These are phyloP conservation scores for Catunica adiposa DNA, from an alignment of 2,329 filamentous ascomycete genomes.

Conservation along the genomic window DNA sequence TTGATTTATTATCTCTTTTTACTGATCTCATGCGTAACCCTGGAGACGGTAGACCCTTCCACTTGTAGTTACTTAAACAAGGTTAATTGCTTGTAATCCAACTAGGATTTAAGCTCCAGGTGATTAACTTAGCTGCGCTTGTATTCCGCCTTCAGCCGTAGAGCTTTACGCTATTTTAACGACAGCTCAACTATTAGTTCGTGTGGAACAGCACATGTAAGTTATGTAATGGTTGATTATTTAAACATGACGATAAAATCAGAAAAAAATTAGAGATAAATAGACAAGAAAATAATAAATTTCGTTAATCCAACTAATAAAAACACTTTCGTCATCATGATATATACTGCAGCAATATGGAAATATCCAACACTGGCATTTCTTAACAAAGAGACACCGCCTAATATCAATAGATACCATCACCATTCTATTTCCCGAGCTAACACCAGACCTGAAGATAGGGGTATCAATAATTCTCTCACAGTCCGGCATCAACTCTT, in stretches of 20 bases:
- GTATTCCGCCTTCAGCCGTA: too few relatives aligned
- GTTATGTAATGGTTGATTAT: neutral
- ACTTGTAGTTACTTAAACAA: too few relatives aligned
- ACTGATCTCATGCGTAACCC: too few relatives aligned
- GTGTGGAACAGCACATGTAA: neutral
- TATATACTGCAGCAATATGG: neutral
- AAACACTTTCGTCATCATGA: neutral
- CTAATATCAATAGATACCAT: too few relatives aligned
- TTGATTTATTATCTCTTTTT: too few relatives aligned
- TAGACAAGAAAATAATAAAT: neutral
- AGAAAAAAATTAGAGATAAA: neutral
- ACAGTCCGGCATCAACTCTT: neutral
- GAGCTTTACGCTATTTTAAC: too few relatives aligned
- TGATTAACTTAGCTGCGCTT: too few relatives aligned
- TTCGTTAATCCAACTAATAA: neutral
- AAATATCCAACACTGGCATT: neutral
- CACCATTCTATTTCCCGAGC: too few relatives aligned
- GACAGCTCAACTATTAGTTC: neutral
- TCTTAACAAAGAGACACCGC: neutral
- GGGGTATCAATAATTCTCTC: constrained; percentile 3
- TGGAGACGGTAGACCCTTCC: too few relatives aligned
- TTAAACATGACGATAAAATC: neutral
- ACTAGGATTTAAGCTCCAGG: too few relatives aligned
- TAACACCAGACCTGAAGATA: neutral
- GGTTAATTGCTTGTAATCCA: too few relatives aligned